Conservation (phyloP, 441 rosid genomes). For the Jatropha podagrica region DNA sequence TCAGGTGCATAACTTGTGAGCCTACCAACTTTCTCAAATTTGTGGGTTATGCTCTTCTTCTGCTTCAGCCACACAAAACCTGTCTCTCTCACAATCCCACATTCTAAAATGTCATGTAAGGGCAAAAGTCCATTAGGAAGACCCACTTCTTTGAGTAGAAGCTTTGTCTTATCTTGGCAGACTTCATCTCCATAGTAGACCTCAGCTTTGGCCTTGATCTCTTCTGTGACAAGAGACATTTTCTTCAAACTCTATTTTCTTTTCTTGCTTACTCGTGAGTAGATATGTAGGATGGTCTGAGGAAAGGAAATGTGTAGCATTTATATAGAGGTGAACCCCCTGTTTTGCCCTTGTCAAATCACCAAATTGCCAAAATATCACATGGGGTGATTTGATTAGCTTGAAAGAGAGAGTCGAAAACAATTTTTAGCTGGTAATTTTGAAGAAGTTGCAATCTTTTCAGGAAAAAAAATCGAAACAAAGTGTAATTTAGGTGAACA, state of each 20-base stretch:
- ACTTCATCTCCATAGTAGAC: conserved; percentile 69
- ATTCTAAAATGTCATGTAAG: conserved; percentile 71
- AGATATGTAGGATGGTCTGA: neutral
- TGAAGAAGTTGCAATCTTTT: too few relatives aligned
- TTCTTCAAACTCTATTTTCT: neutral
- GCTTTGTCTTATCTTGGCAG: conserved; percentile 67
- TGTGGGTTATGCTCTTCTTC: conserved; percentile 74
- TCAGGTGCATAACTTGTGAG: conserved; percentile 59
- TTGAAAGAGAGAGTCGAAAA: too few relatives aligned
- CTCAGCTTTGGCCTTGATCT: conserved; percentile 75
- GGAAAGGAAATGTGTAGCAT: too few relatives aligned
- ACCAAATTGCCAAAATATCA: conserved; percentile 25
- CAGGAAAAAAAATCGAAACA: neutral
- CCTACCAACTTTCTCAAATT: conserved; percentile 72
- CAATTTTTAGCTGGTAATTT: too few relatives aligned
- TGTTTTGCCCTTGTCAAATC: conserved; percentile 18
- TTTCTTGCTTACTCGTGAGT: neutral
- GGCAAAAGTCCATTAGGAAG: conserved; percentile 86
- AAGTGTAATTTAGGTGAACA: conserved; percentile 23
- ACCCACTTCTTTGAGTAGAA: conserved; percentile 52
- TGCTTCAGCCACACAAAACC: conserved; percentile 96
- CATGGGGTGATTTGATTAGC: neutral
- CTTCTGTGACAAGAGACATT: conserved; percentile 69
- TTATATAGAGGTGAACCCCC: conserved; percentile 11
- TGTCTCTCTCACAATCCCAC: conserved; percentile 74